A percentile compares a stretch with the other conserved stretches of the same genome.
Evolutionary conservation across 2,329 filamentous ascomycete genomes (phyloP).

Genomic region (Apiospora hydei): DNA sequence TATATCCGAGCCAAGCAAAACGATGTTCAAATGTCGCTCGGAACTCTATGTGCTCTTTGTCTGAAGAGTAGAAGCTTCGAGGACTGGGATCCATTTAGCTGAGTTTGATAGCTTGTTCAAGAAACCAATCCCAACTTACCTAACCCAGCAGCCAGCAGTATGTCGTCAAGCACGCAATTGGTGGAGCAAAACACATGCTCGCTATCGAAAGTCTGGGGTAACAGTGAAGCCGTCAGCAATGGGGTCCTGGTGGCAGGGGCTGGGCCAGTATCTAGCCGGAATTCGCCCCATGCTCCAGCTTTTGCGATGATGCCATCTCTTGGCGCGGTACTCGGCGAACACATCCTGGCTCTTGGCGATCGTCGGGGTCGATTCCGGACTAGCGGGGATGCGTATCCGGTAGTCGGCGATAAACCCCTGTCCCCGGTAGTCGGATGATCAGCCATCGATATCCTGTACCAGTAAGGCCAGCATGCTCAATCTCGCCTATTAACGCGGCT

Average conservation of each 20-base stretch:
- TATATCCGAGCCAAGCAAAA: not conserved
- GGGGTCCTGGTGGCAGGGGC: not conserved
- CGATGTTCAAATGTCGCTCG: not conserved
- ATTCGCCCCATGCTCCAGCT: not conserved
- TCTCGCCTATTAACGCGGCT: not conserved
- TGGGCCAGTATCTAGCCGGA: not conserved
- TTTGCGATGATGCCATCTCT: conserved; percentile 1
- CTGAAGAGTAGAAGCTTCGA: not conserved
- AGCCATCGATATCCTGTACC: not conserved
- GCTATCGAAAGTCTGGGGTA: not conserved
- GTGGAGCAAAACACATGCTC: not conserved
- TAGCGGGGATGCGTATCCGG: not conserved
- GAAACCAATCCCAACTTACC: not conserved
- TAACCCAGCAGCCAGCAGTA: not conserved
- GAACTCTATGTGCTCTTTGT: not conserved
- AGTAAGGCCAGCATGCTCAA: not conserved
- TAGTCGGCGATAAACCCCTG: not conserved
- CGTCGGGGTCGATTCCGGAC: not conserved
- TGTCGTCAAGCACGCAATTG: not conserved
- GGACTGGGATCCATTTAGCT: not conserved
- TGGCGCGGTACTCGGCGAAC: not conserved
- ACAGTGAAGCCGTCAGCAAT: not conserved
- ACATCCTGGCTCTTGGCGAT: not conserved
- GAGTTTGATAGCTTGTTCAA: not conserved
- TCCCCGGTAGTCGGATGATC: not conserved